phyloP scores from a whole-genome alignment of 495 filamentous ascomycete genomes.

The Trichocladium uniseriatum region DNA sequence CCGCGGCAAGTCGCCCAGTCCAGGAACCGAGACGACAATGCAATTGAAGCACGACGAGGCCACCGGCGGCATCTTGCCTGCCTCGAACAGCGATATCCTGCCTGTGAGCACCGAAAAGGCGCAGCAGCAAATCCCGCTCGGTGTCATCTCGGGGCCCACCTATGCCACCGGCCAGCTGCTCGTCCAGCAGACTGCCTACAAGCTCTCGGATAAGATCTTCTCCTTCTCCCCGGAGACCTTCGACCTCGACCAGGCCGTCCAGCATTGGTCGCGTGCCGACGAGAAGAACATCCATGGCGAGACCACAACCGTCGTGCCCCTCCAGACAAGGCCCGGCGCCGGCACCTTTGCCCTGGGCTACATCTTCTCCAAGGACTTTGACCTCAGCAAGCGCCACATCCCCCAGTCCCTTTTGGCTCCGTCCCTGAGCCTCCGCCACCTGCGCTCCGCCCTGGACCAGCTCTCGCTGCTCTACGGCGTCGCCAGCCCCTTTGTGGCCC shows the following conservation, averaged over 20 bases:
- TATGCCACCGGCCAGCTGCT: slow-evolving; percentile 87
- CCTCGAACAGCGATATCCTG: background rate
- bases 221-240: slow-evolving; percentile 92
- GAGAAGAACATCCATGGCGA: slow-evolving; percentile 76
- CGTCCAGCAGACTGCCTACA: slow-evolving; percentile 90
- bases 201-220: slow-evolving; percentile 91
- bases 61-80: slow-evolving; percentile 14
- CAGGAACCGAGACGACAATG: slow-evolving; percentile 7
- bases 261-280: slow-evolving; percentile 56
- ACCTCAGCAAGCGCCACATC: slow-evolving; percentile 78
- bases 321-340: slow-evolving; percentile 84
- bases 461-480: slow-evolving; percentile 79
- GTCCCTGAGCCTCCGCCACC: slow-evolving; percentile 66
- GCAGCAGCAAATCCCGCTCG: slow-evolving; percentile 40
- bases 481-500: slow-evolving; percentile 83
- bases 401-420: slow-evolving; percentile 85
- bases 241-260: slow-evolving; percentile 72
- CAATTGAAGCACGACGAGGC: slow-evolving; percentile 20
- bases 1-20: slow-evolving; percentile 2
- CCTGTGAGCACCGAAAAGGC: slow-evolving; percentile 28
- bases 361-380: slow-evolving; percentile 92
- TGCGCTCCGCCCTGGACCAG: slow-evolving; percentile 81
- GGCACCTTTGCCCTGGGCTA: slow-evolving; percentile 91
- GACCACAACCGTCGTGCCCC: slow-evolving; percentile 60
- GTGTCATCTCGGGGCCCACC: slow-evolving; percentile 73